Evolutionary conservation across 1,139 yeast species (phyloP).

Genomic region (Scheffersomyces quercinus): DNA sequence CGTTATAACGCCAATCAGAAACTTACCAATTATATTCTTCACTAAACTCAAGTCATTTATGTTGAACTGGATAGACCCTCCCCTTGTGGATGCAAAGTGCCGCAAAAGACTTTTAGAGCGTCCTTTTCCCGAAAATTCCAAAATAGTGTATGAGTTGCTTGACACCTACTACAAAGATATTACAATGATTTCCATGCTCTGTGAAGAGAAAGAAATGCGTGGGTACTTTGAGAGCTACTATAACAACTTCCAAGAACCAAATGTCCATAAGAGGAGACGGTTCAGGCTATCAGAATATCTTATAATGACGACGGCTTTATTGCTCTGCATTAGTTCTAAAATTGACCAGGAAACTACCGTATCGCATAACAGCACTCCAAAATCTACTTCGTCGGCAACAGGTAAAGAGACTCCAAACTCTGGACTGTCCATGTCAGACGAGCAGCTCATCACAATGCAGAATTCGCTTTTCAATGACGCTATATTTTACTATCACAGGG

Average conservation of each 20-base stretch:
- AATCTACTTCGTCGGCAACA: background rate
- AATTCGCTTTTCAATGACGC: constrained; percentile 34
- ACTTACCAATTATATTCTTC: constrained; percentile 30
- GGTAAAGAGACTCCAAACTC: background rate
- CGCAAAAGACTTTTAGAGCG: constrained; percentile 20
- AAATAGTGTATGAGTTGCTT: constrained; percentile 23
- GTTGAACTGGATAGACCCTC: constrained; percentile 38
- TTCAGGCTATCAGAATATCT: constrained; percentile 32
- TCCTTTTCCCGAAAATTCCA: constrained; percentile 30
- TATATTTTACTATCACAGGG: constrained; percentile 48
- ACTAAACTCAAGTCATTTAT: constrained; percentile 20
- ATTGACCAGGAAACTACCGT: constrained; percentile 13
- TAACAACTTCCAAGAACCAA: constrained; percentile 7
- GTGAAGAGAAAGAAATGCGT: constrained; percentile 9
- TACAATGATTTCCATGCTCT: constrained; percentile 10
- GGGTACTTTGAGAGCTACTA: constrained; percentile 17
- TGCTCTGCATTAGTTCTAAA: constrained; percentile 25
- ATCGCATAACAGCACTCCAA: constrained; percentile 1
- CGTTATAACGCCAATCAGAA: constrained; percentile 29
- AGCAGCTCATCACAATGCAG: constrained; percentile 18
- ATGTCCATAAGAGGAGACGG: constrained; percentile 6
- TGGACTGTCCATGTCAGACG: background rate
- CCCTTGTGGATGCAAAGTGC: constrained; percentile 22
- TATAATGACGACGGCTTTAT: constrained; percentile 32
- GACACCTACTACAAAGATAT: constrained; percentile 17